These are phyloP conservation scores for Karstenula rhodostoma DNA, from an alignment of 2,329 filamentous ascomycete genomes.

Conservation along the genomic window DNA sequence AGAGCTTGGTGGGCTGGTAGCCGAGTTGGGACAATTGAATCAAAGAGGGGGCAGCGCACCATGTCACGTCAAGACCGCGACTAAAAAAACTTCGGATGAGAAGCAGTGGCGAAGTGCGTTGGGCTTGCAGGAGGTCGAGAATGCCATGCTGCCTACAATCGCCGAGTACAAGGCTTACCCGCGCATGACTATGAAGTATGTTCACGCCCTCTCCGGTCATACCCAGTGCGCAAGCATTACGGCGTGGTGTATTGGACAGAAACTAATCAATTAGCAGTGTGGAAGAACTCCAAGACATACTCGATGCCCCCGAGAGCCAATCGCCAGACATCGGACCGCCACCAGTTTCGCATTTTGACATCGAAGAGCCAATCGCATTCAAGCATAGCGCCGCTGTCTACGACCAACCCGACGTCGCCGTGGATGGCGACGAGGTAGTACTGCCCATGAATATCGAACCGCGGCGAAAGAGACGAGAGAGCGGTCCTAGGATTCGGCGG, in stretches of 20 bases:
- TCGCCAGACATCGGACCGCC: conserved; percentile 74
- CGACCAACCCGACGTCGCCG: conserved; percentile 38
- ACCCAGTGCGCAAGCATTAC: neutral
- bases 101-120: conserved; percentile 63
- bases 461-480: conserved; percentile 61
- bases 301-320: conserved; percentile 65
- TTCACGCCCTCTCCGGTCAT: conserved; percentile 22
- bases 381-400: conserved; percentile 40
- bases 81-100: conserved; percentile 60
- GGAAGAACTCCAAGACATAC: conserved; percentile 63
- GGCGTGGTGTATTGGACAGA: neutral
- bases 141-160: conserved; percentile 71
- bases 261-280: conserved; percentile 53
- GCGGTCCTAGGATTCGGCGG: conserved; percentile 54
- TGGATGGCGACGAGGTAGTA: conserved; percentile 47
- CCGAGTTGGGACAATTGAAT: conserved; percentile 63
- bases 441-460: conserved; percentile 61
- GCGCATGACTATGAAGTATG: conserved; percentile 73
- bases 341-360: conserved; percentile 62
- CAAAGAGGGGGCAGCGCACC: conserved; percentile 27
- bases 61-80: conserved; percentile 58
- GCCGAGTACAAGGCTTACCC: conserved; percentile 74
- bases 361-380: conserved; percentile 57
- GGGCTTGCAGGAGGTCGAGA: conserved; percentile 52
- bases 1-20: conserved; percentile 74